Conservation (phyloP, 1,284 basidiomycete genomes). For the Austropuccinia psidii region DNA sequence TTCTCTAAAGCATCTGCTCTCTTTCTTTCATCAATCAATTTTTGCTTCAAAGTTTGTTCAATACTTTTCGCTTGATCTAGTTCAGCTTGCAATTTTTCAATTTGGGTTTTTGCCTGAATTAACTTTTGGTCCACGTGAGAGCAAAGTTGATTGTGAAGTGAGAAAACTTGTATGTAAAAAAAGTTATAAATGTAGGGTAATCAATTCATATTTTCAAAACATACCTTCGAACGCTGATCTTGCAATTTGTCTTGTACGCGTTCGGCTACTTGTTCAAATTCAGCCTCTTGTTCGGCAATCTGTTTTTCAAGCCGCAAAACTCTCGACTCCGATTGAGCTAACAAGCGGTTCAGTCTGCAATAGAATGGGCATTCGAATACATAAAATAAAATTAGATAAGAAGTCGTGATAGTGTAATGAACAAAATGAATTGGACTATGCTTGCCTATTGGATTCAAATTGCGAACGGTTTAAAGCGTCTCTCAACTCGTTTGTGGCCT, state of each 20-base stretch:
- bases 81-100: conserved; percentile 4
- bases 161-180: neutral
- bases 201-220: neutral
- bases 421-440: neutral
- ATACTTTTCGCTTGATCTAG: neutral
- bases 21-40: conserved; percentile 3
- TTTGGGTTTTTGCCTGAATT: conserved; percentile 13
- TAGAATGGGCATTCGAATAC: neutral
- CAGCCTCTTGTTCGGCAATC: conserved; percentile 24
- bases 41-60: neutral
- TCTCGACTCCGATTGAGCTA: conserved; percentile 13
- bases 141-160: neutral
- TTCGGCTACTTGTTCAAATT: conserved; percentile 34
- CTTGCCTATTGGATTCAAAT: conserved; percentile 26
- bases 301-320: conserved; percentile 9
- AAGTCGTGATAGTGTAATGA: neutral
- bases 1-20: neutral
- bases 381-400: neutral
- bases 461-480: conserved; percentile 6
- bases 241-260: conserved; percentile 28
- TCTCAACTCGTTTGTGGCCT: conserved; percentile 3
- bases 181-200: neutral
- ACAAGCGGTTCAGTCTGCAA: conserved; percentile 16
- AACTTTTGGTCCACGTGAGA: neutral
- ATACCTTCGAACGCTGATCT: conserved; percentile 24